Percentiles rank a stretch among this genome's conserved stretches.
Evolutionary conservation across 1,284 basidiomycete species (phyloP).

Genomic region (Cutaneotrichosporon cavernicola): DNA sequence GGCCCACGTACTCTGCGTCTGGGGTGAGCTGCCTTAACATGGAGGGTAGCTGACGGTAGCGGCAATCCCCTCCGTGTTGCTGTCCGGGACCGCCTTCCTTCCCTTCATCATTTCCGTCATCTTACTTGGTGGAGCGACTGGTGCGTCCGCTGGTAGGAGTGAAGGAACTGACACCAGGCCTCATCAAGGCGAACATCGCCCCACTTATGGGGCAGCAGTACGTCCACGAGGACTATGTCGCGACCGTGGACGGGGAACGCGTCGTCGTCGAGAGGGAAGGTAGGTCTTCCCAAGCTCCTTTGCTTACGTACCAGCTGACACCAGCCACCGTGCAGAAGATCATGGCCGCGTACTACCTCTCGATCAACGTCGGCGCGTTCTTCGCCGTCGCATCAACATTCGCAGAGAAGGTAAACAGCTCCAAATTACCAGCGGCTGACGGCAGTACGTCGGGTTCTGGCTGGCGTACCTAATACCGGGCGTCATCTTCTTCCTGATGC

Average conservation of each 20-base stretch:
- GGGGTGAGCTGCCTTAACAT: constrained; percentile 20
- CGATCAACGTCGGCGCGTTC: constrained; percentile 34
- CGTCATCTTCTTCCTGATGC: constrained; percentile 53
- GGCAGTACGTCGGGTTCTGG: constrained; percentile 51
- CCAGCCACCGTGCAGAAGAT: constrained; percentile 31
- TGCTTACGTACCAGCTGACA: constrained; percentile 13
- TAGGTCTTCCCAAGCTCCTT: constrained; percentile 33
- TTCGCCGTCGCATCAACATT: constrained; percentile 32
- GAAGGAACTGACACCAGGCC: constrained; percentile 22
- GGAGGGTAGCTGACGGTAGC: not conserved
- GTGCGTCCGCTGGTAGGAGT: constrained; percentile 15
- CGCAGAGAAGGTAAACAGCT: constrained; percentile 28
- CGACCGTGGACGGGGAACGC: constrained; percentile 41
- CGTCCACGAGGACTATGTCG: constrained; percentile 35
- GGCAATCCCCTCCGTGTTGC: constrained; percentile 48
- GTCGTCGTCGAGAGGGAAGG: constrained; percentile 51
- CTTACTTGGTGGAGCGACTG: constrained; percentile 49
- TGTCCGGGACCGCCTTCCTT: constrained; percentile 17
- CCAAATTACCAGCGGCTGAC: constrained; percentile 1
- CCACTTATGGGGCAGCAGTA: constrained; percentile 53
- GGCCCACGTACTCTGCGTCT: constrained; percentile 46
- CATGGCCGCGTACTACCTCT: constrained; percentile 36
- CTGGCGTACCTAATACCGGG: constrained; percentile 55
- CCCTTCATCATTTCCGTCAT: constrained; percentile 51
- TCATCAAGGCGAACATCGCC: constrained; percentile 48